A percentile compares a stretch with the other conserved stretches of the same genome.
These are phyloP conservation scores for Acanthamoeba comandoni DNA, from an alignment of 208 protist genomes.

Conservation along the genomic window DNA sequence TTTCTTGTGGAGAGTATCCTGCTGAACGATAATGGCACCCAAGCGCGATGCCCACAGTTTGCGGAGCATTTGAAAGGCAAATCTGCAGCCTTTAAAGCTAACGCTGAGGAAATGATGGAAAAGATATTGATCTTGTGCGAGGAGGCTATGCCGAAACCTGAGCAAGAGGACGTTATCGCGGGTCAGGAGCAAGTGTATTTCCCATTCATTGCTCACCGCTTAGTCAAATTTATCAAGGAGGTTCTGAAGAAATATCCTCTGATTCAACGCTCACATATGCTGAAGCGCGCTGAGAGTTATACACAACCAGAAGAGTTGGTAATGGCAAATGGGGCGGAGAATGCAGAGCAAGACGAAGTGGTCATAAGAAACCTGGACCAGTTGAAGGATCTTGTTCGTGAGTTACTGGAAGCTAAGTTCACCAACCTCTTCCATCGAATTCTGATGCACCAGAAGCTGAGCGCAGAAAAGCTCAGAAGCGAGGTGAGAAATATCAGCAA, in stretches of 20 bases:
- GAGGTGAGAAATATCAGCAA: conserved; percentile 26
- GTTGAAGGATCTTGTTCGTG: conserved; percentile 28
- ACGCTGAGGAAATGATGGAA: background rate
- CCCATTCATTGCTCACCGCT: background rate
- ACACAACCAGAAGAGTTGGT: background rate
- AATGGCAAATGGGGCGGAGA: background rate
- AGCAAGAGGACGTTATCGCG: background rate
- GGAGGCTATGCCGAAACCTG: background rate
- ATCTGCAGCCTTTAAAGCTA: background rate
- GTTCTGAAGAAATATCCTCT: conserved; percentile 41
- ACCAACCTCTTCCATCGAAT: conserved; percentile 80
- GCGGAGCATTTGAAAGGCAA: background rate
- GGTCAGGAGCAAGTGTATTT: background rate
- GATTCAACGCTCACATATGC: conserved; percentile 10
- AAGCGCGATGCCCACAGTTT: background rate
- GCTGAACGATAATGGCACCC: background rate
- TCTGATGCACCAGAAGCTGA: conserved; percentile 81
- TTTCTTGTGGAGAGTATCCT: background rate
- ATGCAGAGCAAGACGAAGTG: background rate
- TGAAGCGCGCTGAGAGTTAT: conserved; percentile 5
- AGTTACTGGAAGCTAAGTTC: conserved; percentile 4
- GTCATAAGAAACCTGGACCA: background rate
- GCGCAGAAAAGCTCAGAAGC: conserved; percentile 51
- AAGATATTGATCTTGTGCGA: background rate
- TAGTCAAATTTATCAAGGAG: background rate